Evolutionary conservation across 345 rosid genomes (phyloP), one percentile per base, ranked within the genome.

Genomic region (Trapa bicornis): DNA sequence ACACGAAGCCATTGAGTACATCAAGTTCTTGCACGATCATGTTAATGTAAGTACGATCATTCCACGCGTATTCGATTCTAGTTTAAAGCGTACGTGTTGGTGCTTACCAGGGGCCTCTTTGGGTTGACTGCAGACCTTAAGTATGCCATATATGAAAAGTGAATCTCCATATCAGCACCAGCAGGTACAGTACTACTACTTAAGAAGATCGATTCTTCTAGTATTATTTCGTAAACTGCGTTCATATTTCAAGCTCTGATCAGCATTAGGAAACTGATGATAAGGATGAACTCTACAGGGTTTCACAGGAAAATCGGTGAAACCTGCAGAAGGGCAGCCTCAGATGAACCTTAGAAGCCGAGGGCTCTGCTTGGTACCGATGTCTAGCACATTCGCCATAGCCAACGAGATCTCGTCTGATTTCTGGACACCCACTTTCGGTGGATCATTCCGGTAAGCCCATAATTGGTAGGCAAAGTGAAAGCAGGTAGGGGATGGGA

Each of bases 1-100:
- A 36, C 83, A 89, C 50, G 98, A 89, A 81, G 97, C 97, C 6
- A 79, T 92, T 53, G 89, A 88, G 17, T 92, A 85, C 78, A 88
- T 92, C 84, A 92, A 82, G 72, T 85, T 86, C 79, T 90, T 88
- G 70, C 97, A 89, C 65, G 93, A 79, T 12, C 98, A 92, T 81
- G 82, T 89, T 76, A 75, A 65, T 60, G 98, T 92, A 84, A 64
- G 48, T 64, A 45, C 43, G 43, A 41, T 41, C 43, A 41, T 41
- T 41, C 7, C 43, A 1, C 43, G 43, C 43, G 7, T 41, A 41
- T 50, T 50, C 22, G 14, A 14, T 3, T 15, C 56, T 16, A 41
- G 15, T 62, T 62, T 12, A 22, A 22, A 22, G 37, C 12, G 33
- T 13, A 37, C 61, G 65, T 65, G 67, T 22, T 71, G 4, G 11